phyloP scores from a whole-genome alignment of 2,329 filamentous ascomycete species.

The Cladophialophora carrionii region DNA sequence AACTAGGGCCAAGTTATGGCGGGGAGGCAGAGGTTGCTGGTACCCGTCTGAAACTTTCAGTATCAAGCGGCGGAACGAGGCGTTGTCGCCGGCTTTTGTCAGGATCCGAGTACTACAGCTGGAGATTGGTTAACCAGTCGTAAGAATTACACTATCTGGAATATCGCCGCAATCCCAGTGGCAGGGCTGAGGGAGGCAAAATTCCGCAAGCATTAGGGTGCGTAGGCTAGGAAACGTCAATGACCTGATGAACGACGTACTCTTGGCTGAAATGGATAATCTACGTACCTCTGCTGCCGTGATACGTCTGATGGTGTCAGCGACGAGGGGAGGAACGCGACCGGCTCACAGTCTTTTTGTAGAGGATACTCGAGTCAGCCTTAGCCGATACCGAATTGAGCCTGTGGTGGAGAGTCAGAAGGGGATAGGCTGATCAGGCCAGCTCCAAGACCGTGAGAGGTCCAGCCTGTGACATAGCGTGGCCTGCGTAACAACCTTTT shows the following conservation, averaged over 20 bases:
- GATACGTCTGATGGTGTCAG: slow-evolving; percentile 19
- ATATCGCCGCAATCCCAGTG: not conserved
- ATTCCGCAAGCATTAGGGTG: not conserved
- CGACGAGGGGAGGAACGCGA: slow-evolving; percentile 15
- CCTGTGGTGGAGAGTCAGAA: not conserved
- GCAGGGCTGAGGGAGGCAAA: slow-evolving; percentile 8
- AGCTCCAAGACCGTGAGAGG: slow-evolving; percentile 1
- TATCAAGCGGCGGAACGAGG: not conserved
- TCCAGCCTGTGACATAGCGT: slow-evolving; percentile 1
- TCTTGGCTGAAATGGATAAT: not conserved
- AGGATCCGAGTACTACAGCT: slow-evolving; percentile 1
- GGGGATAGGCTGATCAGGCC: slow-evolving; percentile 13
- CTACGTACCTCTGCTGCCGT: not conserved
- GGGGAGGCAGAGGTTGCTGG: slow-evolving; percentile 1
- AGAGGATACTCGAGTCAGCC: slow-evolving; percentile 25
- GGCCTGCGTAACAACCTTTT: not conserved
- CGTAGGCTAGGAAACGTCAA: not conserved
- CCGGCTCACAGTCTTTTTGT: slow-evolving; percentile 7
- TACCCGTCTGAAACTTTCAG: not conserved
- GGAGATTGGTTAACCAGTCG: not conserved
- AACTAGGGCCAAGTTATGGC: slow-evolving; percentile 18
- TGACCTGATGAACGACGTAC: not conserved
- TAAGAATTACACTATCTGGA: slow-evolving; percentile 5
- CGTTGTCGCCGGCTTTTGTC: slow-evolving; percentile 1
- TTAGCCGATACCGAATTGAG: slow-evolving; percentile 26